These are phyloP conservation scores for Xylariaceae sp. DNA, from an alignment of 2,329 filamentous ascomycete genomes.

Conservation along the genomic window DNA sequence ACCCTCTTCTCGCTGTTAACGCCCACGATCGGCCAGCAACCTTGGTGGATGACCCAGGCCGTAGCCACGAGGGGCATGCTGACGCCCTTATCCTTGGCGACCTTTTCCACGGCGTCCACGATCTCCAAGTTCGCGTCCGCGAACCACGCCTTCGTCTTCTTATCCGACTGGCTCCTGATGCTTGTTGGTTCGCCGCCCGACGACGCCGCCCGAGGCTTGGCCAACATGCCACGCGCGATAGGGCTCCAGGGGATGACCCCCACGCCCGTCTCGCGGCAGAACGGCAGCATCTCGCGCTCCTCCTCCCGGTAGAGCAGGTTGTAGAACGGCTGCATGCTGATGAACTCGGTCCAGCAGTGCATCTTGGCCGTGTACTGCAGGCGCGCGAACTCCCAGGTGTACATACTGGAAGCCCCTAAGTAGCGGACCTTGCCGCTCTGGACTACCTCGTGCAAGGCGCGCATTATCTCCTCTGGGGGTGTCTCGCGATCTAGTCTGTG, in stretches of 20 bases:
- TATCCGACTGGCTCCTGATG: constrained; percentile 36
- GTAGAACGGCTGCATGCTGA: constrained; percentile 61
- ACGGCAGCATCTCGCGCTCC: constrained; percentile 45
- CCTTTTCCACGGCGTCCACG: constrained; percentile 26
- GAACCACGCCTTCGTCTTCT: constrained; percentile 43
- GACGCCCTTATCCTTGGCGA: constrained; percentile 47
- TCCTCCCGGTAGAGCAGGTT: constrained; percentile 65
- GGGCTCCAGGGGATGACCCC: constrained; percentile 16
- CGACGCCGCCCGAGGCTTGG: constrained; percentile 25
- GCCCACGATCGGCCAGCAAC: constrained; percentile 28
- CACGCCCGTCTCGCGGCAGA: constrained; percentile 40
- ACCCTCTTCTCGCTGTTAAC: constrained; percentile 25
- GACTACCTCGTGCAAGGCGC: constrained; percentile 60
- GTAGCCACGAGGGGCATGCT: constrained; percentile 63
- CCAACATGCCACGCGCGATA: constrained; percentile 33
- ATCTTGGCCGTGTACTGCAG: constrained; percentile 52
- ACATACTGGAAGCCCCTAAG: constrained; percentile 48
- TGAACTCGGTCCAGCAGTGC: constrained; percentile 60
- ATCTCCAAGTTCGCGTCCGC: constrained; percentile 46
- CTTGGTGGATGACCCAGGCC: constrained; percentile 56
- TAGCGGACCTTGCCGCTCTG: constrained; percentile 58
- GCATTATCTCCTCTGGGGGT: constrained; percentile 62
- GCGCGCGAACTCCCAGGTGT: constrained; percentile 46
- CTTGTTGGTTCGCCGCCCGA: too few species aligned
- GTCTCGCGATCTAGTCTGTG: constrained; percentile 60